These are phyloP conservation scores for Pouteria campechiana DNA, from an alignment of 179 eudicot genomes.

Conservation along the genomic window DNA sequence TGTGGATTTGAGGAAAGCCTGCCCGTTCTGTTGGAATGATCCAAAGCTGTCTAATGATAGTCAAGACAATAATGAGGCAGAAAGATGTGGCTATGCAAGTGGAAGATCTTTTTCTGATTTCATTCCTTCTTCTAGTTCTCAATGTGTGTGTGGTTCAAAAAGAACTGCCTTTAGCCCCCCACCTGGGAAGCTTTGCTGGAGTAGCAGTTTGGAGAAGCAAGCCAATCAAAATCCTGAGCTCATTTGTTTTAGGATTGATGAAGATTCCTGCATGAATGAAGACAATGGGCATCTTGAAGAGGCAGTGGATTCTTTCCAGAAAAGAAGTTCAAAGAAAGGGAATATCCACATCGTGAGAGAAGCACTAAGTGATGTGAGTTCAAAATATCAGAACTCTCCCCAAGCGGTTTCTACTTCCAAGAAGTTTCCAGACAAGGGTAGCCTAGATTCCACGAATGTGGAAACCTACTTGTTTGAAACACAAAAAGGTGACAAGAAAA, in stretches of 20 bases:
- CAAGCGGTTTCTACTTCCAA: slow-evolving; percentile 23
- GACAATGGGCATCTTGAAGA: slow-evolving; percentile 40
- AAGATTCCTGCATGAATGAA: slow-evolving; percentile 64
- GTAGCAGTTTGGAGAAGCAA: slow-evolving; percentile 52
- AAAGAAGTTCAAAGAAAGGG: slow-evolving; percentile 10
- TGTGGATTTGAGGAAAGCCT: slow-evolving; percentile 17
- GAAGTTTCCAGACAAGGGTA: slow-evolving; percentile 16
- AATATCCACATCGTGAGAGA: slow-evolving; percentile 19
- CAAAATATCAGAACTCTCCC: slow-evolving; percentile 7
- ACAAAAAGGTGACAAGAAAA: slow-evolving; percentile 22
- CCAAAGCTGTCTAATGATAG: slow-evolving; percentile 8
- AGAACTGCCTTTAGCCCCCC: slow-evolving; percentile 51
- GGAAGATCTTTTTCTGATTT: slow-evolving; percentile 34
- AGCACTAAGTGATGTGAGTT: slow-evolving; percentile 37
- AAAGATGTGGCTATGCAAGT: slow-evolving; percentile 12
- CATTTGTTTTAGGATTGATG: slow-evolving; percentile 80
- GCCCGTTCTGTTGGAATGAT: slow-evolving; percentile 14
- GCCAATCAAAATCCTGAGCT: slow-evolving; percentile 60
- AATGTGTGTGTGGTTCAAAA: slow-evolving; percentile 22
- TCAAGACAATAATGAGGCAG: slow-evolving; percentile 6
- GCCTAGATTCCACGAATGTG: slow-evolving; percentile 27
- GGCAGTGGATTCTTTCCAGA: slow-evolving; percentile 9
- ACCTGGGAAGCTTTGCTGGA: slow-evolving; percentile 38
- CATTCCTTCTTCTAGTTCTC: slow-evolving; percentile 30
- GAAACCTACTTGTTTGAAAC: slow-evolving; percentile 24